Percentiles rank a stretch among this genome's conserved stretches.
Evolutionary conservation across 805 yeast species (phyloP).

Genomic region (Barnettozyma californica): DNA sequence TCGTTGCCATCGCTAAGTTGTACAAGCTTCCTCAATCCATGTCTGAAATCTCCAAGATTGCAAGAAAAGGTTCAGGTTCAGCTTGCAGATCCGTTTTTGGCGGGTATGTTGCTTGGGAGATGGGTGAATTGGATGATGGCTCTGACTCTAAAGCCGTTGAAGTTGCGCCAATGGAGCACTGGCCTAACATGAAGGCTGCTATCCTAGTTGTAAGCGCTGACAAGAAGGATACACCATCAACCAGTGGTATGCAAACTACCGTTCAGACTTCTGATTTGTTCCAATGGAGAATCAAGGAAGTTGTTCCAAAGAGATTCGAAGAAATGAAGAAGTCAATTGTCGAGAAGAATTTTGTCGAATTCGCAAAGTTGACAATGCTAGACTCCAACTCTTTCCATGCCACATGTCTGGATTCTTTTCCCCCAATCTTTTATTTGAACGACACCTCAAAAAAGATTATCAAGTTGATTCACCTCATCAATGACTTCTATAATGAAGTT

Average conservation of each 20-base stretch:
- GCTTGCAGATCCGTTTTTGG: conserved; percentile 97
- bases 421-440: conserved; percentile 92
- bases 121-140: conserved; percentile 79
- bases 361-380: conserved; percentile 90
- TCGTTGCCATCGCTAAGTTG: conserved; percentile 79
- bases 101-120: conserved; percentile 99
- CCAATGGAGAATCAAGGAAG: conserved; percentile 66
- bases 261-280: conserved; percentile 86
- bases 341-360: conserved; percentile 67
- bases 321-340: conserved; percentile 77
- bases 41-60: conserved; percentile 86
- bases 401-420: conserved; percentile 90
- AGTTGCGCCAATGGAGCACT: conserved; percentile 75
- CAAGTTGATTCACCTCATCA: conserved; percentile 72
- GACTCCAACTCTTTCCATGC: conserved; percentile 98
- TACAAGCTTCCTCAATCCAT: conserved; percentile 80
- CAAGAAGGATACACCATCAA: conserved; percentile 91
- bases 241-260: conserved; percentile 95
- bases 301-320: conserved; percentile 82
- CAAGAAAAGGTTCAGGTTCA: conserved; percentile 97
- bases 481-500: conserved; percentile 46
- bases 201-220: conserved; percentile 89
- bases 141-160: conserved; percentile 91
- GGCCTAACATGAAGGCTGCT: conserved; percentile 93
- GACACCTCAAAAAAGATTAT: conserved; percentile 85